These are phyloP conservation scores for Davidsoniella virescens DNA, from an alignment of 2,329 filamentous ascomycete species.

Conservation along the genomic window DNA sequence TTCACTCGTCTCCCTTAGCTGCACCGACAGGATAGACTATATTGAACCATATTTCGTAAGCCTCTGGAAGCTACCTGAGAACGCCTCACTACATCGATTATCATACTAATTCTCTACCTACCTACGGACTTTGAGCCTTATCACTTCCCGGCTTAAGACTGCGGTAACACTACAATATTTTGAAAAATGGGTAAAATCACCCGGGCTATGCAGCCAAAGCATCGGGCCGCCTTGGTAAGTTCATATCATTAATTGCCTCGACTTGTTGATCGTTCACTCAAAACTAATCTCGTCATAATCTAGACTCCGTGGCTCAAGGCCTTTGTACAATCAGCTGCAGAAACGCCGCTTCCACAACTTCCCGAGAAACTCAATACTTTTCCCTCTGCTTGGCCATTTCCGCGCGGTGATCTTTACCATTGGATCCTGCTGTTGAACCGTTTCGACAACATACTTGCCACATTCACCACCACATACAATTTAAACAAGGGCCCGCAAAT, in stretches of 20 bases:
- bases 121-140: too few species aligned
- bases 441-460: conserved; percentile 77
- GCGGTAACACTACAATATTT: conserved; percentile 16
- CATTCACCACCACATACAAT: conserved; percentile 65
- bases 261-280: conserved; percentile 1
- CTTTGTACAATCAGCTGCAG: conserved; percentile 58
- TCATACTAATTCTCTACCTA: neutral
- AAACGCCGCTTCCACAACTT: conserved; percentile 56
- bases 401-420: conserved; percentile 88
- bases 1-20: too few species aligned
- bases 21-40: neutral
- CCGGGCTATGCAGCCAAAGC: conserved; percentile 50
- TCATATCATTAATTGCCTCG: conserved; percentile 5
- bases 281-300: neutral
- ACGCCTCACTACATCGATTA: neutral
- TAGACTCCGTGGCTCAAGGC: conserved; percentile 78
- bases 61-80: neutral
- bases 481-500: conserved; percentile 67
- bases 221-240: conserved; percentile 49
- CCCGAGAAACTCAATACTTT: conserved; percentile 64
- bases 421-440: conserved; percentile 92
- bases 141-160: neutral
- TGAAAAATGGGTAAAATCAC: conserved; percentile 51
- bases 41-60: neutral
- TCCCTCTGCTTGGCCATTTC: conserved; percentile 84